phyloP scores from a whole-genome alignment of 1,284 basidiomycete species.

The Psilocybe mexicana region DNA sequence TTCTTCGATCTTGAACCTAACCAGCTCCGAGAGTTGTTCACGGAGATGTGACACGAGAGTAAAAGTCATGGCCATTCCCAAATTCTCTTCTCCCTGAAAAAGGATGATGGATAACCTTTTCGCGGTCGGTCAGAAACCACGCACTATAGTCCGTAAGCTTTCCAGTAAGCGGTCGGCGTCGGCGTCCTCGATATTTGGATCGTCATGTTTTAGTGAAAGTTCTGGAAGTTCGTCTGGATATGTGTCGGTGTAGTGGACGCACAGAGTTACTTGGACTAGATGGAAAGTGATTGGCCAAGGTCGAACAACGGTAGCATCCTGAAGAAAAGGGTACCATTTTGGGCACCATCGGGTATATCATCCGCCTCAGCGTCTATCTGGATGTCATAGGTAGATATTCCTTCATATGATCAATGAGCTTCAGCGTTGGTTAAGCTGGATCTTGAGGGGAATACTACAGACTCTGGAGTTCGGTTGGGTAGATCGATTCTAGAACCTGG shows the following conservation, averaged over 20 bases:
- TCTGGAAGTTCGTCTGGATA: constrained; percentile 70
- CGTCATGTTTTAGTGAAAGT: constrained; percentile 65
- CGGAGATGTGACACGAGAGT: constrained; percentile 87
- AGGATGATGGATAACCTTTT: neutral
- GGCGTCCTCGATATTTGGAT: constrained; percentile 67
- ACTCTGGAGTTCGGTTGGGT: constrained; percentile 92
- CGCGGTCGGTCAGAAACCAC: constrained; percentile 22
- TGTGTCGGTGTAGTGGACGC: constrained; percentile 53
- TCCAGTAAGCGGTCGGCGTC: constrained; percentile 58
- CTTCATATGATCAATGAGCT: constrained; percentile 57
- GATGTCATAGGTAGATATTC: constrained; percentile 80
- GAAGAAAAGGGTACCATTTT: constrained; percentile 52
- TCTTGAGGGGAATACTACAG: constrained; percentile 42
- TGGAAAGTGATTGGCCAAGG: constrained; percentile 10
- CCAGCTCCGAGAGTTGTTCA: constrained; percentile 72
- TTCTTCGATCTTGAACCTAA: constrained; percentile 59
- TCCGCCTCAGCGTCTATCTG: constrained; percentile 91
- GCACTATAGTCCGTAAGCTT: constrained; percentile 66
- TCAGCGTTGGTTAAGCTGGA: constrained; percentile 40
- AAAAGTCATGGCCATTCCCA: constrained; percentile 98
- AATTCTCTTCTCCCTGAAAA: constrained; percentile 80
- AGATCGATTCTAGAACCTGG: constrained; percentile 94
- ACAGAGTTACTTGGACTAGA: constrained; percentile 75
- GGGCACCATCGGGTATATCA: constrained; percentile 60
- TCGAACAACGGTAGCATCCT: neutral